These are phyloP conservation scores for Schwanniomyces pseudopolymorphus DNA, from an alignment of 805 yeast genomes.

Conservation along the genomic window DNA sequence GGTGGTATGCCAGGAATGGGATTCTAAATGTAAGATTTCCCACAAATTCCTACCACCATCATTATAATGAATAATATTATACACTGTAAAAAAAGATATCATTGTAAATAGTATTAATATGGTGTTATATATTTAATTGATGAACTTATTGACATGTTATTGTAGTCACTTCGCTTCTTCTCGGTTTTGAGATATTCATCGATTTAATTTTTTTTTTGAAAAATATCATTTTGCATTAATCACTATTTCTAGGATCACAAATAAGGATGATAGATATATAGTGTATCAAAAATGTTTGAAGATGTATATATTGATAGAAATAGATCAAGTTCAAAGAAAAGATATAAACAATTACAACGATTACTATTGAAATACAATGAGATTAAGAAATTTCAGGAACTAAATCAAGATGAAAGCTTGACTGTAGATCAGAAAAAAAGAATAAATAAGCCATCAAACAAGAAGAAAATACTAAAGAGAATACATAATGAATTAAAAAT, in stretches of 20 bases:
- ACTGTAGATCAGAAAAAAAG: constrained; percentile 6
- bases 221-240: background rate
- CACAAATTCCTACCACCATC: background rate
- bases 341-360: constrained; percentile 7
- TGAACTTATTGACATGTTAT: background rate
- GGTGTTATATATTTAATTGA: constrained; percentile 1
- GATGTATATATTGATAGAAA: constrained; percentile 9
- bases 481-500: constrained; percentile 26
- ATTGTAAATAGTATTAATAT: constrained; percentile 2
- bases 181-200: background rate
- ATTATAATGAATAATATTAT: background rate
- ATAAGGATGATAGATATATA: background rate
- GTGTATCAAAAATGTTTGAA: constrained; percentile 9
- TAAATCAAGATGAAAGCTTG: constrained; percentile 5
- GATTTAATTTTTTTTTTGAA: background rate
- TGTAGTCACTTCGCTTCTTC: background rate
- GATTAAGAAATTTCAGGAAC: constrained; percentile 13
- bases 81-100: constrained; percentile 1
- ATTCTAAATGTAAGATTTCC: constrained; percentile 15
- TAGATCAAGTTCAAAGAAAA: constrained; percentile 9
- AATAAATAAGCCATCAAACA: constrained; percentile 9
- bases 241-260: background rate
- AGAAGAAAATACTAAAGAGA: constrained; percentile 14
- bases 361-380: constrained; percentile 18
- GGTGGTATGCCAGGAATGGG: constrained; percentile 39